Evolutionary conservation across 2,329 filamentous ascomycete genomes (phyloP).

Genomic region (Xylariaceae sp.): DNA sequence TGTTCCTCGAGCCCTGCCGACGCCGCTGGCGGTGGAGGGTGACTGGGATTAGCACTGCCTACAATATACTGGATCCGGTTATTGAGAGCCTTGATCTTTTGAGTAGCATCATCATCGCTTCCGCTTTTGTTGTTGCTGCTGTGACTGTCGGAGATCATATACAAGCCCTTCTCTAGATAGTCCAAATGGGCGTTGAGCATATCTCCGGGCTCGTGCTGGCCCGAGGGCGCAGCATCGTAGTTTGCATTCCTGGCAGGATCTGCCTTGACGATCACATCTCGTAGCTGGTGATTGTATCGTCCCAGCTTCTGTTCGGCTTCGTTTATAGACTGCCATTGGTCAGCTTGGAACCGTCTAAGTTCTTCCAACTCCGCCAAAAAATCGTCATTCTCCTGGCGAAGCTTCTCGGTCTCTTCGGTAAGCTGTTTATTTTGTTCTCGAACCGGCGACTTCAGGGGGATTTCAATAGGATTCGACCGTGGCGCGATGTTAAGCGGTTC

Average conservation of each 20-base stretch:
- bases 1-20: slow-evolving; percentile 62
- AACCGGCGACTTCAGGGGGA: slow-evolving; percentile 54
- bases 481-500: slow-evolving; percentile 41
- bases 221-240: slow-evolving; percentile 42
- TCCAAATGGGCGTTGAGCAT: slow-evolving; percentile 58
- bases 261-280: slow-evolving; percentile 61
- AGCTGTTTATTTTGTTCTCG: slow-evolving; percentile 51
- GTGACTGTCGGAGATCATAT: slow-evolving; percentile 55
- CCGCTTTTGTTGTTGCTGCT: no score
- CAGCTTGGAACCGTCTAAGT: slow-evolving; percentile 33
- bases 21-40: slow-evolving; percentile 56
- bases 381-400: slow-evolving; percentile 44
- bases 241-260: slow-evolving; percentile 52
- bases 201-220: slow-evolving; percentile 40
- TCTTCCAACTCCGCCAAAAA: slow-evolving; percentile 34
- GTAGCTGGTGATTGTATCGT: slow-evolving; percentile 61
- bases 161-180: slow-evolving; percentile 65
- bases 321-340: slow-evolving; percentile 49
- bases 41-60: slow-evolving; percentile 41
- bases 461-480: slow-evolving; percentile 47
- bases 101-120: slow-evolving; percentile 39
- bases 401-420: slow-evolving; percentile 43
- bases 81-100: slow-evolving; percentile 60
- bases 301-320: slow-evolving; percentile 64
- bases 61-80: slow-evolving; percentile 60